Conservation (phyloP, 139 green algal genomes). For the Chlorella sp. region DNA sequence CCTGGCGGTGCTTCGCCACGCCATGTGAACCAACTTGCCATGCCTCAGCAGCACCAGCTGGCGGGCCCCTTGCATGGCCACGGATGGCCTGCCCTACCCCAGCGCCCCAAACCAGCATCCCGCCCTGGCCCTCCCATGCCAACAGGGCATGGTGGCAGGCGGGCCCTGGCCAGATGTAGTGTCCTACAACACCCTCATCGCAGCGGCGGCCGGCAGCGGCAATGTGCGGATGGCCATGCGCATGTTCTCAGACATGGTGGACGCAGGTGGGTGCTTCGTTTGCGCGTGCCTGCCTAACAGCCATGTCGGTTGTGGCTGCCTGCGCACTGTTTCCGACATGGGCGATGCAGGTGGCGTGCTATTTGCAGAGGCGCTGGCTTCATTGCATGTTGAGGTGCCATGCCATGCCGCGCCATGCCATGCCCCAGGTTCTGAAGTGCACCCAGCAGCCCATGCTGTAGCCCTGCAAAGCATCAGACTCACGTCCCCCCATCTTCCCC, state of each 20-base stretch:
- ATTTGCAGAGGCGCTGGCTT: not conserved
- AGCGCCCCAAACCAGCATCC: too few species aligned
- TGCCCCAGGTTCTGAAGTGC: not conserved
- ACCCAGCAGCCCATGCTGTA: not conserved
- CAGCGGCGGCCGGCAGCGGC: conserved; percentile 34
- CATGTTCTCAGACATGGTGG: conserved; percentile 40
- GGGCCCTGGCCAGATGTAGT: conserved; percentile 61
- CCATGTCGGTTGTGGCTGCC: too few species aligned
- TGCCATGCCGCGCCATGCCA: not conserved
- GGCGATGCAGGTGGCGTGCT: too few species aligned
- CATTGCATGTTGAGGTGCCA: not conserved
- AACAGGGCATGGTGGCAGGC: not conserved
- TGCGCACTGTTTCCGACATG: too few species aligned
- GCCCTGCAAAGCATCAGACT: too few species aligned
- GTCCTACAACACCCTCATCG: conserved; percentile 59
- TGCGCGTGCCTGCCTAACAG: too few species aligned
- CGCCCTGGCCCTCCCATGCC: not conserved
- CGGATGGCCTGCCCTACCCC: too few species aligned
- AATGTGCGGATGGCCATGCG: conserved; percentile 33
- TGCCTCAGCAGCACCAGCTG: too few species aligned
- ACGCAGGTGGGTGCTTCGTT: not conserved
- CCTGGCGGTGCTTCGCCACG: too few species aligned
- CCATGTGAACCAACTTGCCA: too few species aligned
- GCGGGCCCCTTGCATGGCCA: too few species aligned
- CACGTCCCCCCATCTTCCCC: not conserved